Conservation (phyloP, 139 green algal genomes). For the Penium margaritaceum region DNA sequence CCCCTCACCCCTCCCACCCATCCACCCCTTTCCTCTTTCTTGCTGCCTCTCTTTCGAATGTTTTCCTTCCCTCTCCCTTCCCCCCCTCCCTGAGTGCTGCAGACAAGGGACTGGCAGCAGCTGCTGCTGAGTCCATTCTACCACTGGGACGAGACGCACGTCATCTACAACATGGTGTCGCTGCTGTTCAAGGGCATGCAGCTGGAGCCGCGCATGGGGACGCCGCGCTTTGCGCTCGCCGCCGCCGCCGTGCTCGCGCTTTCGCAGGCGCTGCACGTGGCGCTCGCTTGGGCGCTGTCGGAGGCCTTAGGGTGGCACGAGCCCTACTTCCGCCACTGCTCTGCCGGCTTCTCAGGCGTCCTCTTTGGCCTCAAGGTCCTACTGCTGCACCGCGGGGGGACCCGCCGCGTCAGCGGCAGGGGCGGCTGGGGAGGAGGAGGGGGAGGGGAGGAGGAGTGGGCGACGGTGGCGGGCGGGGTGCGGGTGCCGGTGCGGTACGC, state of each 20-base stretch:
- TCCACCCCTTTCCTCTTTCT: too few species aligned
- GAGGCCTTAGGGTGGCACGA: not conserved
- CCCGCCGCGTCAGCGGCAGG: too few species aligned
- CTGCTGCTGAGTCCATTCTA: slow-evolving; percentile 33
- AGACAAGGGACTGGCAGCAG: slow-evolving; percentile 12
- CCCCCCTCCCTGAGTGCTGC: too few species aligned
- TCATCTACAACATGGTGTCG: slow-evolving; percentile 50
- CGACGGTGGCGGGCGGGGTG: slow-evolving; percentile 3
- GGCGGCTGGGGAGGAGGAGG: too few species aligned
- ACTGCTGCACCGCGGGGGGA: not conserved
- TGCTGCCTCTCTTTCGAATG: too few species aligned
- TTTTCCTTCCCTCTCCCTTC: too few species aligned
- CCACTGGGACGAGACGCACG: slow-evolving; percentile 31
- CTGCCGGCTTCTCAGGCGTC: slow-evolving; percentile 39
- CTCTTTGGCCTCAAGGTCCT: slow-evolving; percentile 45
- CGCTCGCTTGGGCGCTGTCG: slow-evolving; percentile 10
- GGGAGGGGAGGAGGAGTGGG: too few species aligned
- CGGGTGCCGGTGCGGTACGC: slow-evolving; percentile 38
- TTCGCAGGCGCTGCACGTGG: slow-evolving; percentile 27
- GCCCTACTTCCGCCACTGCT: slow-evolving; percentile 34
- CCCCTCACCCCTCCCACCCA: too few species aligned
- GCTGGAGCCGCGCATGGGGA: slow-evolving; percentile 30
- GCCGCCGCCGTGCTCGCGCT: slow-evolving; percentile 27
- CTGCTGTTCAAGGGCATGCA: slow-evolving; percentile 44
- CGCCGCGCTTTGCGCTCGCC: not conserved